phyloP scores from a whole-genome alignment of 768 basidiomycete species.

The Lactarius deliciosus region DNA sequence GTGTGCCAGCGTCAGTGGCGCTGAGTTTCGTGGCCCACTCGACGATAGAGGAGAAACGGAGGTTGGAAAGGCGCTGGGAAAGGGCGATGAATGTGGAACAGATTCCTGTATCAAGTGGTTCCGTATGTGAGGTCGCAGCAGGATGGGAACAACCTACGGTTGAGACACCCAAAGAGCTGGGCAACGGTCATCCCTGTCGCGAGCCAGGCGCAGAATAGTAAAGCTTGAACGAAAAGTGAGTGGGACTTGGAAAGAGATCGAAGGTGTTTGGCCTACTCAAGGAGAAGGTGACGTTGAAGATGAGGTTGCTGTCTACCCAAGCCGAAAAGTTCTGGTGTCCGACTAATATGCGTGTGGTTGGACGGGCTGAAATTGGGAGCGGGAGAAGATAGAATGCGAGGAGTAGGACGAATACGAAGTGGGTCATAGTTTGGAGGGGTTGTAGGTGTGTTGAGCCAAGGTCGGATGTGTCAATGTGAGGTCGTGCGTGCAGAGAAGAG shows the following conservation, averaged over 20 bases:
- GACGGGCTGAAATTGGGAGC: neutral
- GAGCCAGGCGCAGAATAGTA: neutral
- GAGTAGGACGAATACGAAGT: neutral
- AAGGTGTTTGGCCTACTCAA: neutral
- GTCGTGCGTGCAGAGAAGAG: rapidly evolving
- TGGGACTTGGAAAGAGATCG: neutral
- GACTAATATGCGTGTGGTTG: neutral
- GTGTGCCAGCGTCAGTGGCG: neutral
- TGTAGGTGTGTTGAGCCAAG: neutral
- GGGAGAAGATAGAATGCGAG: neutral
- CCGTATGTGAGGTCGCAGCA: neutral
- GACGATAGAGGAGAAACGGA: neutral
- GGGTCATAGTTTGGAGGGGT: neutral
- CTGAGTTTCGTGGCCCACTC: neutral
- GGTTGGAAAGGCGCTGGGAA: neutral
- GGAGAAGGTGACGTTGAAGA: neutral
- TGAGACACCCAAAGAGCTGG: neutral
- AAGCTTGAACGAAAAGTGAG: neutral
- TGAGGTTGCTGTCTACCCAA: neutral
- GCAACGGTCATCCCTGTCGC: neutral
- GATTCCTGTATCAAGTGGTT: neutral
- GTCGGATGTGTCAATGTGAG: too few relatives aligned
- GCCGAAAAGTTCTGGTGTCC: neutral
- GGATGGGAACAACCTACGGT: neutral
- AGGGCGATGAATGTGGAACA: neutral